A percentile compares a stretch with the other conserved stretches of the same genome.
Evolutionary conservation across 805 yeast species (phyloP).

Genomic region (Zygotorulaspora sp.): DNA sequence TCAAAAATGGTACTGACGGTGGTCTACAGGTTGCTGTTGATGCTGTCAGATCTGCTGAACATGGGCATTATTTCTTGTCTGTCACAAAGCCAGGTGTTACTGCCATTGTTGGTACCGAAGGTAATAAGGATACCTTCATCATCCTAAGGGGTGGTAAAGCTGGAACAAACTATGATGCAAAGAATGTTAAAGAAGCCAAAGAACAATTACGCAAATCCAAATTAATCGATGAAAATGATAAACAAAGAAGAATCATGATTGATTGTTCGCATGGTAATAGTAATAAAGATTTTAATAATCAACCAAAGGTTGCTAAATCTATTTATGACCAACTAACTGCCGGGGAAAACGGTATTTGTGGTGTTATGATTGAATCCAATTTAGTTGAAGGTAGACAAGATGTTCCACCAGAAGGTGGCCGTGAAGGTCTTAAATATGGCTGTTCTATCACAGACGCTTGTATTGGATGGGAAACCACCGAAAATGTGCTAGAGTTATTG

Average conservation of each 20-base stretch:
- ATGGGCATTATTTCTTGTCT: conserved; percentile 89
- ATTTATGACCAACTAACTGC: conserved; percentile 72
- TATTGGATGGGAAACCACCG: conserved; percentile 86
- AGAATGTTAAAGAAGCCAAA: conserved; percentile 63
- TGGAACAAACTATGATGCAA: conserved; percentile 85
- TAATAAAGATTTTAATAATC: conserved; percentile 83
- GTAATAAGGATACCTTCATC: conserved; percentile 84
- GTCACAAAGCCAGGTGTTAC: conserved; percentile 96
- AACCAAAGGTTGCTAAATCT: conserved; percentile 78
- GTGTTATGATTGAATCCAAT: conserved; percentile 95
- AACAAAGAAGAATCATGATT: conserved; percentile 77
- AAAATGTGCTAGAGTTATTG: conserved; percentile 58
- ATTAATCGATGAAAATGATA: conserved; percentile 39
- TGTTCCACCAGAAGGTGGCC: conserved; percentile 76
- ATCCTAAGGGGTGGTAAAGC: conserved; percentile 93
- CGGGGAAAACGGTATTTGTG: conserved; percentile 78
- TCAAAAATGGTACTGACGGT: conserved; percentile 98
- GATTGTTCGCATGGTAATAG: conserved; percentile 98
- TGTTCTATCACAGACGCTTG: conserved; percentile 98
- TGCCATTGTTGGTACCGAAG: conserved; percentile 93
- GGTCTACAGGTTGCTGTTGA: conserved; percentile 90
- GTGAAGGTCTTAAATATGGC: conserved; percentile 76
- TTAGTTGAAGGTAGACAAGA: conserved; percentile 90
- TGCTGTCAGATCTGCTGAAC: conserved; percentile 87
- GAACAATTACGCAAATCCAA: conserved; percentile 51